Evolutionary conservation across 2,329 filamentous ascomycete species (phyloP), one percentile per base, ranked within the genome.

Genomic region (Rutstroemia sydowiana): DNA sequence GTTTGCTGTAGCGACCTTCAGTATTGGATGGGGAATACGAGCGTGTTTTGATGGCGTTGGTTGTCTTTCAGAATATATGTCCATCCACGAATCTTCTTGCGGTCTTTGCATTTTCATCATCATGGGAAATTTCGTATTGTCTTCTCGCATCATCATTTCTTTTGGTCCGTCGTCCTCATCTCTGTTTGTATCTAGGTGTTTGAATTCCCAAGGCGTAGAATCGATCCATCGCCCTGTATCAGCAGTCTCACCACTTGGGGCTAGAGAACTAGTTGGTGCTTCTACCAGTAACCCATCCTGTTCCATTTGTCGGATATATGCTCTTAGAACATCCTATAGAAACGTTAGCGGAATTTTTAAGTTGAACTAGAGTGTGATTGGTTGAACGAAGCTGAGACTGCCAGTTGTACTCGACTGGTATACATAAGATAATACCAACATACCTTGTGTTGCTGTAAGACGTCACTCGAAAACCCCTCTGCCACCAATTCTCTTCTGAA

Each of bases 241-340:
- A n/a, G 57, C 37, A 20, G 45, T 56, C 21, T 48, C 20, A 9
- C 54, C 67, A 62, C 48, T 59, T 63, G 64, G 44, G 47, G 61
- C 54, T 55, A 60, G 57, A 23, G 54, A 55, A n/a, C 61, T 62
- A 43, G 61, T 61, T 50, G 66, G 66, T 48, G 70, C 68, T 32
- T 70, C 69, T 57, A 76, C 74, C n/a, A 82, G 69, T 9, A 81
- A 69, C 1, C 77, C 75, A 50, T 77, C 70, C 37, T 77, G 73
- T 56, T 81, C 76, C 55, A 83, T 72, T 60, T 80, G 75, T 32
- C 77, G 76, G 39, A 84, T 81, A 60, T 84, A 82, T 18, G 79
- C 78, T 55, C 78, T 72, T 21, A 82, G 66, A 9, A 81, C 71
- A 57, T 81, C 77, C 80, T 83, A 14, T 2, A 21, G 41, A 39